phyloP scores from a whole-genome alignment of 2,329 filamentous ascomycete genomes.

The Scytalidium lignicola region DNA sequence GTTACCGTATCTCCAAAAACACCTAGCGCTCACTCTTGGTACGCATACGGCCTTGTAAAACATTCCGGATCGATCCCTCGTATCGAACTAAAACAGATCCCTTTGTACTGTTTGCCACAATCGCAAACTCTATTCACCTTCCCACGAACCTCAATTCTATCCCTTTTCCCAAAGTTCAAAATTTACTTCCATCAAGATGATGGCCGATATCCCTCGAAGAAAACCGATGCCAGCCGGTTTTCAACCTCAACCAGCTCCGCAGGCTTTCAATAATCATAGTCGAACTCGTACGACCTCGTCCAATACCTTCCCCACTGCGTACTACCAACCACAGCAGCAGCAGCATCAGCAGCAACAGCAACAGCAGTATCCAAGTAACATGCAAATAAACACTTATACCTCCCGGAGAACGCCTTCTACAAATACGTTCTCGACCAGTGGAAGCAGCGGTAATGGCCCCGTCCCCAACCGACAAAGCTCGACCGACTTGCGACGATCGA shows the following conservation, averaged over 20 bases:
- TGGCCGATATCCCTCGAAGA: conserved; percentile 23
- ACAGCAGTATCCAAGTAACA: conserved; percentile 26
- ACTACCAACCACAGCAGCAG: conserved; percentile 28
- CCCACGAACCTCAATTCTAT: background rate
- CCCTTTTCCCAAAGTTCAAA: background rate
- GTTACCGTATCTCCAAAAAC: background rate
- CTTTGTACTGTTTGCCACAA: background rate
- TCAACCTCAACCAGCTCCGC: conserved; percentile 17
- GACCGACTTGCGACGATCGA: conserved; percentile 68
- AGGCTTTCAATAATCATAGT: conserved; percentile 26
- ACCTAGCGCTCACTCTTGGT: background rate
- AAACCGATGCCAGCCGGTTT: conserved; percentile 25
- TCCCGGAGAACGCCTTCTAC: conserved; percentile 58
- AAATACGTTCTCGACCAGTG: conserved; percentile 67
- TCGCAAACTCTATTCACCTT: background rate
- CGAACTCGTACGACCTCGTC: conserved; percentile 36
- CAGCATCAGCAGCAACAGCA: conserved; percentile 26
- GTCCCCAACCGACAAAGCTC: conserved; percentile 50
- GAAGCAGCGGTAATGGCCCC: conserved; percentile 40
- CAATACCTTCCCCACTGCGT: conserved; percentile 18
- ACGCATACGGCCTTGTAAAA: background rate
- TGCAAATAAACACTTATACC: conserved; percentile 26
- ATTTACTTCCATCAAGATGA: conserved; percentile 10
- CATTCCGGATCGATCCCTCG: background rate
- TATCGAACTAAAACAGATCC: background rate